phyloP scores from a whole-genome alignment of 352 stramenopile genomes.

The Phytophthora fragariae region DNA sequence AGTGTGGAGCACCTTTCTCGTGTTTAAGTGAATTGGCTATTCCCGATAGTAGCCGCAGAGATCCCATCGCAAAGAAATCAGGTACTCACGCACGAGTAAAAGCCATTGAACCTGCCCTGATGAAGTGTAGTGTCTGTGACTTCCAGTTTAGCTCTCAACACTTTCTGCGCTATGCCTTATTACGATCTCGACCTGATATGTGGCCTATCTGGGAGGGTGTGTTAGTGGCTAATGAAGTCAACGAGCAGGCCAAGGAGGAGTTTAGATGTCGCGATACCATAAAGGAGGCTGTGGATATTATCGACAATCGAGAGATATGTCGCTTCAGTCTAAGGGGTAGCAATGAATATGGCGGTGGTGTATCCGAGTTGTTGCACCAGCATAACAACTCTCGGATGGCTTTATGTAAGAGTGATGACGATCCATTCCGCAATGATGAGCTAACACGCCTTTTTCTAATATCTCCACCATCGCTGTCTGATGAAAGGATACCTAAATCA shows the following conservation, averaged over 20 bases:
- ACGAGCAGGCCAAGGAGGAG: neutral
- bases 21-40: neutral
- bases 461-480: neutral
- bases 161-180: neutral
- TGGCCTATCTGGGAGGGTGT: neutral
- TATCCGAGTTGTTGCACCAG: too few relatives aligned
- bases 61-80: neutral
- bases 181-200: neutral
- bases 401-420: neutral
- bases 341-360: too few relatives aligned
- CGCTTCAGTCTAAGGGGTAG: too few relatives aligned
- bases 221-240: neutral
- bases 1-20: neutral
- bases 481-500: neutral
- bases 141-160: neutral
- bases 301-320: neutral
- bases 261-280: neutral
- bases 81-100: neutral
- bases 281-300: neutral
- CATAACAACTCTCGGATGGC: too few relatives aligned
- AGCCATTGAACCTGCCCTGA: neutral
- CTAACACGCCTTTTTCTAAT: constrained; percentile 1
- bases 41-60: neutral
- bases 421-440: constrained; percentile 9
- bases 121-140: neutral